Conservation (phyloP, 352 stramenopile species). For the Aphanomyces cochlioides region DNA sequence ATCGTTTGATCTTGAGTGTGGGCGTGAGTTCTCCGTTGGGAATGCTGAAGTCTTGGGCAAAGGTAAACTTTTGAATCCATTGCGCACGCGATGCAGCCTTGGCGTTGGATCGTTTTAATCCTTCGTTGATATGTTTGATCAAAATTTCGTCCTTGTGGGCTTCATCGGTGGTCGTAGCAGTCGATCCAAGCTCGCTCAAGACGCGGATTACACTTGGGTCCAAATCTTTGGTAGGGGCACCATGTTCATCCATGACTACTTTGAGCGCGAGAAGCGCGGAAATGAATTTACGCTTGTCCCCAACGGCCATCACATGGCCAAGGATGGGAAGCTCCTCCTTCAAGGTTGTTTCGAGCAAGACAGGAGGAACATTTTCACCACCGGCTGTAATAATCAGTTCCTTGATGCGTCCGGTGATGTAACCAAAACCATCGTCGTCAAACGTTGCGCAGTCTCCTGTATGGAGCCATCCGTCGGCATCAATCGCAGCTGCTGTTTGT, state of each 20-base stretch:
- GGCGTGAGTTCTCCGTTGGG: slow-evolving; percentile 64
- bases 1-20: slow-evolving; percentile 77
- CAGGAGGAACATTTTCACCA: slow-evolving; percentile 71
- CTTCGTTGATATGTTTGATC: slow-evolving; percentile 41
- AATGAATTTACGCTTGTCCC: slow-evolving; percentile 61
- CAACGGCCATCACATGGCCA: slow-evolving; percentile 58
- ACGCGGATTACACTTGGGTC: slow-evolving; percentile 39
- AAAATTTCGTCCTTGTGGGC: slow-evolving; percentile 35
- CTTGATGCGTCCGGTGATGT: slow-evolving; percentile 74
- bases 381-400: slow-evolving; percentile 75
- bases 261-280: slow-evolving; percentile 47
- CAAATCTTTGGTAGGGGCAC: slow-evolving; percentile 41
- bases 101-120: slow-evolving; percentile 33
- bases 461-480: slow-evolving; percentile 64
- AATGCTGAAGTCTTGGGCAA: slow-evolving; percentile 50
- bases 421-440: slow-evolving; percentile 53
- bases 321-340: slow-evolving; percentile 47
- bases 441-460: slow-evolving; percentile 56
- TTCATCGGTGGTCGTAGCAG: slow-evolving; percentile 48
- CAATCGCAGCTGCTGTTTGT: slow-evolving; percentile 51
- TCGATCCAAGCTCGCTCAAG: slow-evolving; percentile 35
- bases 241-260: slow-evolving; percentile 36
- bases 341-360: slow-evolving; percentile 52
- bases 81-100: slow-evolving; percentile 25
- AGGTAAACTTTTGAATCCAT: slow-evolving; percentile 42